A percentile compares a stretch with the other conserved stretches of the same genome.
Evolutionary conservation across 768 basidiomycete species (phyloP).

Genomic region (Dacryopinax primogenitus): DNA sequence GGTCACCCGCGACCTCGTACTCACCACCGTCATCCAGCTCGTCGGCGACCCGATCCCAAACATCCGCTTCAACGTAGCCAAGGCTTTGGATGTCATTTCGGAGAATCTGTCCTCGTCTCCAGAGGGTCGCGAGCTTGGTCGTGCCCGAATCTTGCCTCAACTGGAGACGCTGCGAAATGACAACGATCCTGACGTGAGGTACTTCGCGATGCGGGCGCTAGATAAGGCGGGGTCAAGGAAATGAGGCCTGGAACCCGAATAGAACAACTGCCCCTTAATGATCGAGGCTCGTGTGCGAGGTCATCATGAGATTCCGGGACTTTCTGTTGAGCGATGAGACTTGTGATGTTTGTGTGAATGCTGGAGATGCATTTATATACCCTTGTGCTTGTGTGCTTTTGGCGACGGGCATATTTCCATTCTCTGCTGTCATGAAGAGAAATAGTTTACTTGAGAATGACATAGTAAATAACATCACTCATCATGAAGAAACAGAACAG

Average conservation of each 20-base stretch:
- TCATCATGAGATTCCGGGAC: neutral
- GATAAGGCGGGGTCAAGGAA: slow-evolving; percentile 31
- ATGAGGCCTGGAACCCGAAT: neutral
- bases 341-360: neutral
- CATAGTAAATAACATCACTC: slow-evolving; percentile 1
- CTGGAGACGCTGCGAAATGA: slow-evolving; percentile 81
- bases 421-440: neutral
- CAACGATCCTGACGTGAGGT: slow-evolving; percentile 89
- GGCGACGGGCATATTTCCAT: neutral
- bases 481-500: neutral
- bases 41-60: slow-evolving; percentile 90
- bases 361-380: neutral
- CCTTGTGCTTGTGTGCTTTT: neutral
- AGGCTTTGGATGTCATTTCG: slow-evolving; percentile 82
- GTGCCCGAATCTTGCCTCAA: slow-evolving; percentile 62
- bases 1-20: slow-evolving; percentile 70
- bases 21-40: slow-evolving; percentile 69
- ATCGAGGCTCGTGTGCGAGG: neutral
- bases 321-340: neutral
- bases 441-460: neutral
- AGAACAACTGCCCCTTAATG: neutral
- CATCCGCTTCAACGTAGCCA: slow-evolving; percentile 97
- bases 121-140: slow-evolving; percentile 64
- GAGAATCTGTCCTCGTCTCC: slow-evolving; percentile 45
- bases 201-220: slow-evolving; percentile 73